These are phyloP conservation scores for Ceratocystiopsis brevicomis DNA, from an alignment of 2,329 filamentous ascomycete species.

Conservation along the genomic window DNA sequence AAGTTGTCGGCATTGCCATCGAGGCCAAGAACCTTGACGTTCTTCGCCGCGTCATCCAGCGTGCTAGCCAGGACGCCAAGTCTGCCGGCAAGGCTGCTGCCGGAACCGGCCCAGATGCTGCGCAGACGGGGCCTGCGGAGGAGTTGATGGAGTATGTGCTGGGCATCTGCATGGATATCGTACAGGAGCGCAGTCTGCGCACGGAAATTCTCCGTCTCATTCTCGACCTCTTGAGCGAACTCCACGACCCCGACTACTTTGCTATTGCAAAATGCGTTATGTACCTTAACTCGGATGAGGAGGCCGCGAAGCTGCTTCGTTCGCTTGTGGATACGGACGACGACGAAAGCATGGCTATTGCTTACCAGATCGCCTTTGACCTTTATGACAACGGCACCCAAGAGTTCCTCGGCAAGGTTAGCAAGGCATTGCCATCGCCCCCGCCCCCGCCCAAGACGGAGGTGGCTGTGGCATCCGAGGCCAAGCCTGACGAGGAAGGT, in stretches of 20 bases:
- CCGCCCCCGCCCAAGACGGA: slow-evolving; percentile 20
- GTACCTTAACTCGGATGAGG: slow-evolving; percentile 77
- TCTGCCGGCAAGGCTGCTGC: slow-evolving; percentile 8
- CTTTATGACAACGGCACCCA: slow-evolving; percentile 97
- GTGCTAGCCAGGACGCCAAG: slow-evolving; percentile 74
- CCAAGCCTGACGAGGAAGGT: slow-evolving; percentile 21
- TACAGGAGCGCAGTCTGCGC: slow-evolving; percentile 78
- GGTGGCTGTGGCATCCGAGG: slow-evolving; percentile 23
- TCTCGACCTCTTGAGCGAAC: slow-evolving; percentile 84
- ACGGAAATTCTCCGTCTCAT: slow-evolving; percentile 75
- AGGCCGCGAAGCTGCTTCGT: slow-evolving; percentile 71
- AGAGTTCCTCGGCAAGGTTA: slow-evolving; percentile 82
- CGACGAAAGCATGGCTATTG: slow-evolving; percentile 58
- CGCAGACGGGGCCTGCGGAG: slow-evolving; percentile 46
- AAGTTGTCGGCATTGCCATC: slow-evolving; percentile 91
- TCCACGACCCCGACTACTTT: slow-evolving; percentile 87
- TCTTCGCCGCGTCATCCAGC: slow-evolving; percentile 67
- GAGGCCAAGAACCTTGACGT: slow-evolving; percentile 87
- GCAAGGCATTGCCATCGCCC: slow-evolving; percentile 53
- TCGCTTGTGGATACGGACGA: slow-evolving; percentile 68
- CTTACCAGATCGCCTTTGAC: slow-evolving; percentile 96
- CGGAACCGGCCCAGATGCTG: slow-evolving; percentile 24
- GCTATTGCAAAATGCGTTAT: slow-evolving; percentile 96
- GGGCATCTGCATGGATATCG: slow-evolving; percentile 91
- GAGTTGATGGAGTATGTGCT: slow-evolving; percentile 94